Conservation (phyloP, 352 stramenopile genomes). For the Globisporangium ultimum region DNA sequence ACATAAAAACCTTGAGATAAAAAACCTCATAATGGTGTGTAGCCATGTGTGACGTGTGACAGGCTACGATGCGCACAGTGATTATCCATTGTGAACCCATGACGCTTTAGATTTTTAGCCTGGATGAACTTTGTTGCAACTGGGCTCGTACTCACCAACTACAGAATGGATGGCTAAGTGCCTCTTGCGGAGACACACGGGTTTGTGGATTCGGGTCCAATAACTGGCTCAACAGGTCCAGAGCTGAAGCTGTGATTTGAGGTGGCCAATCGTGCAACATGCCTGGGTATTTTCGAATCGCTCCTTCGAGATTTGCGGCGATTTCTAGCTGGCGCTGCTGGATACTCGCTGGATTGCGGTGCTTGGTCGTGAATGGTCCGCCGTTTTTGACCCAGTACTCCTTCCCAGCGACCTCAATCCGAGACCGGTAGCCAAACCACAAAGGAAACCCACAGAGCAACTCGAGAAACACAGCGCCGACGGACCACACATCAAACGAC, state of each 20-base stretch:
- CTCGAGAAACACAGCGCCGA: slow-evolving; percentile 3
- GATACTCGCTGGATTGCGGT: not conserved
- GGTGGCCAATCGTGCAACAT: slow-evolving; percentile 1
- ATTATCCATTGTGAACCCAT: too few relatives aligned
- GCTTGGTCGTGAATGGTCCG: slow-evolving; percentile 5
- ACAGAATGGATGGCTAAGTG: not conserved
- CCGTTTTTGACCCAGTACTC: slow-evolving; percentile 1
- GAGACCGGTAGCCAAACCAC: slow-evolving; percentile 5
- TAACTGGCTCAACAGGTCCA: slow-evolving; percentile 1
- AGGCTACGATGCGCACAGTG: too few relatives aligned
- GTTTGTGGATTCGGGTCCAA: not conserved
- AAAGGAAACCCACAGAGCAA: slow-evolving; percentile 1
- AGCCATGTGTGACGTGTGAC: too few relatives aligned
- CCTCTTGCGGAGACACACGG: not conserved
- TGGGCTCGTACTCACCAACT: too few relatives aligned
- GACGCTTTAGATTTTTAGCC: too few relatives aligned
- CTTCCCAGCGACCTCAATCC: not conserved
- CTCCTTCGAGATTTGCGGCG: not conserved
- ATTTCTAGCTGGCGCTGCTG: slow-evolving; percentile 1
- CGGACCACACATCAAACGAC: not conserved
- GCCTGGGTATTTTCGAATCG: slow-evolving; percentile 1
- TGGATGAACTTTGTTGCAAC: too few relatives aligned
- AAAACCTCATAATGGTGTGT: too few relatives aligned
- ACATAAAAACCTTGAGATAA: not conserved
- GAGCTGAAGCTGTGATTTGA: not conserved